These are phyloP conservation scores for Ceriops decandra DNA, from an alignment of 345 rosid genomes.

Conservation along the genomic window DNA sequence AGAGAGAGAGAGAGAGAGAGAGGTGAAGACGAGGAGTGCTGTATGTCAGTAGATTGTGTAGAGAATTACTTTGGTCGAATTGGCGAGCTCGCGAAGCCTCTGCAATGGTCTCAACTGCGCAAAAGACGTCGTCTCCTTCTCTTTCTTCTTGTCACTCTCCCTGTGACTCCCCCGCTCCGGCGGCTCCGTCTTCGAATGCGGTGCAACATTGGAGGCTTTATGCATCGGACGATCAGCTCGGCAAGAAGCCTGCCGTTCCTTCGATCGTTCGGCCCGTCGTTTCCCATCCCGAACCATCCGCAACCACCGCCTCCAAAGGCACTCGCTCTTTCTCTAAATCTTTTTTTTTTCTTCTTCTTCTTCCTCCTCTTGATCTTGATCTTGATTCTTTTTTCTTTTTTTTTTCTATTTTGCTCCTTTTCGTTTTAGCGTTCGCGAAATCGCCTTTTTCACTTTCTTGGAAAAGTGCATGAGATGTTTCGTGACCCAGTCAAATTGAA, in stretches of 20 bases:
- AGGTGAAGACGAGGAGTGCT: slow-evolving; percentile 39
- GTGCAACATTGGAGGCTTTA: slow-evolving; percentile 38
- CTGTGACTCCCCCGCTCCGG: slow-evolving; percentile 18
- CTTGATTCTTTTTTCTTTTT: background rate
- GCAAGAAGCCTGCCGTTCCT: slow-evolving; percentile 34
- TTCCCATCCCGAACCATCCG: slow-evolving; percentile 52
- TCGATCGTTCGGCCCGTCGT: slow-evolving; percentile 63
- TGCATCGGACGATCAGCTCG: slow-evolving; percentile 35
- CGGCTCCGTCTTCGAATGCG: slow-evolving; percentile 32
- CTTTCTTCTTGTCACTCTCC: slow-evolving; percentile 14
- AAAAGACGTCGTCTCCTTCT: slow-evolving; percentile 66
- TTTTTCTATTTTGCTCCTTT: background rate
- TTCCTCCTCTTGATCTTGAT: background rate
- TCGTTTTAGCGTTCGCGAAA: background rate
- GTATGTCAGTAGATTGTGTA: slow-evolving; percentile 86
- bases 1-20: background rate
- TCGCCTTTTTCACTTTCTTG: background rate
- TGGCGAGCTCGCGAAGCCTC: slow-evolving; percentile 76
- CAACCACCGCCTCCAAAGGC: slow-evolving; percentile 57
- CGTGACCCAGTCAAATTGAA: background rate
- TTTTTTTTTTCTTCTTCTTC: background rate
- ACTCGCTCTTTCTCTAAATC: background rate
- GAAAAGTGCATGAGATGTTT: background rate
- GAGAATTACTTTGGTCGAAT: slow-evolving; percentile 69
- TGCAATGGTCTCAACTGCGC: slow-evolving; percentile 95